phyloP scores from a whole-genome alignment of 1,284 basidiomycete species.

The Ceratobasidium sp. region DNA sequence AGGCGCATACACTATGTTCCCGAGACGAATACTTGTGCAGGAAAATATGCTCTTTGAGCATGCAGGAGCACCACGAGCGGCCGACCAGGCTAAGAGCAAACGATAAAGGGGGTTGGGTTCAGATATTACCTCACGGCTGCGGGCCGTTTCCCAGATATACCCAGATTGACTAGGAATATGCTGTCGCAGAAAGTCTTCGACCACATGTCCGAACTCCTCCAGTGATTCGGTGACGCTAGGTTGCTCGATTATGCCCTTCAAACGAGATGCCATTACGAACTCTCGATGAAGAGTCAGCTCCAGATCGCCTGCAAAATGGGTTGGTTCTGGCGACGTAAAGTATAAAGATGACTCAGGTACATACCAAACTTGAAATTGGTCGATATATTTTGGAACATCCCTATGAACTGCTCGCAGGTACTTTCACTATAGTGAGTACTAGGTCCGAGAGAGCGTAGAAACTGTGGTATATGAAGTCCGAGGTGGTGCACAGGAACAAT shows the following conservation, averaged over 20 bases:
- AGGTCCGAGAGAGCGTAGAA: slow-evolving; percentile 32
- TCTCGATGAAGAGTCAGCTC: slow-evolving; percentile 23
- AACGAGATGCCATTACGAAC: slow-evolving; percentile 2
- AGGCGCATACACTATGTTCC: not conserved
- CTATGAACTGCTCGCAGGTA: too few relatives aligned
- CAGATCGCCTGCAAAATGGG: not conserved
- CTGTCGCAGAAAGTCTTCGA: not conserved
- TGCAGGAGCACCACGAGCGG: not conserved
- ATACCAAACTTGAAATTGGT: slow-evolving; percentile 40
- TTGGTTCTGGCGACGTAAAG: not conserved
- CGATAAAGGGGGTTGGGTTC: not conserved
- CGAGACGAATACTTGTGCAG: not conserved
- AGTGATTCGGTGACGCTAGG: not conserved
- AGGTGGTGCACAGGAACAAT: slow-evolving; percentile 33
- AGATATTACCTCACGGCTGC: not conserved
- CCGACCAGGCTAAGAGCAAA: not conserved
- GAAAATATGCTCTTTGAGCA: not conserved
- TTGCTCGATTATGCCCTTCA: not conserved
- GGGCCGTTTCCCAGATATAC: not conserved
- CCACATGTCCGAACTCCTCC: not conserved
- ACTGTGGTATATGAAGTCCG: slow-evolving; percentile 31
- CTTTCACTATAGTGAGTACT: slow-evolving; percentile 5
- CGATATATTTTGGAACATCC: too few relatives aligned
- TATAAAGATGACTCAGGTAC: not conserved
- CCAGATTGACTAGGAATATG: not conserved